Evolutionary conservation across 371 early-diverging fungal genomes (phyloP).

Genomic region (Batkoa obscura): DNA sequence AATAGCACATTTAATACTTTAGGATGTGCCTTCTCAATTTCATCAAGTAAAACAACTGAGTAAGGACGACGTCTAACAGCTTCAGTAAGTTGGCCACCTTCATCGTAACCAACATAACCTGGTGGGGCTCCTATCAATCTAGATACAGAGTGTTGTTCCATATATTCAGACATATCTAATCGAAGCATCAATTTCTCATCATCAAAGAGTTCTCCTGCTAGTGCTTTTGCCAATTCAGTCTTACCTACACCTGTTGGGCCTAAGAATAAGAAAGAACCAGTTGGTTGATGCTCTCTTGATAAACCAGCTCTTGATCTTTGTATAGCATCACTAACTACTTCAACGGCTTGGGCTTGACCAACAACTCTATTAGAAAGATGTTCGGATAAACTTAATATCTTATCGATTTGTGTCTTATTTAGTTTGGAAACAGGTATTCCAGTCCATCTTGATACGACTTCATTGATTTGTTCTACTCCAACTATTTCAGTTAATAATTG

Average conservation of each 20-base stretch:
- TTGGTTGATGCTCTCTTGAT: slow-evolving; percentile 31
- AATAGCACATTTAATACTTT: slow-evolving; percentile 51
- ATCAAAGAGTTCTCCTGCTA: slow-evolving; percentile 75
- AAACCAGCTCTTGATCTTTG: slow-evolving; percentile 20
- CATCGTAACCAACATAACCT: slow-evolving; percentile 66
- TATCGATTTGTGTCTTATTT: slow-evolving; percentile 58
- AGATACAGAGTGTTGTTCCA: slow-evolving; percentile 47
- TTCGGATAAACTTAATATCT: slow-evolving; percentile 55
- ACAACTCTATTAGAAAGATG: slow-evolving; percentile 52
- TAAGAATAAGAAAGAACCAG: slow-evolving; percentile 78
- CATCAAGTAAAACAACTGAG: slow-evolving; percentile 81
- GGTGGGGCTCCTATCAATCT: slow-evolving; percentile 83
- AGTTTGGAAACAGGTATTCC: slow-evolving; percentile 73
- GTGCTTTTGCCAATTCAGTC: slow-evolving; percentile 79
- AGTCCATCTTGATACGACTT: slow-evolving; percentile 72
- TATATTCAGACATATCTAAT: slow-evolving; percentile 87
- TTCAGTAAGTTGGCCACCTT: slow-evolving; percentile 81
- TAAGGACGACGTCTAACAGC: slow-evolving; percentile 75
- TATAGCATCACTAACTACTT: slow-evolving; percentile 67
- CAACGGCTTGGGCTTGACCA: slow-evolving; percentile 66
- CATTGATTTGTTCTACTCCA: slow-evolving; percentile 66
- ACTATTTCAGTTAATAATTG: slow-evolving; percentile 55
- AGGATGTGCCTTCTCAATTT: slow-evolving; percentile 80
- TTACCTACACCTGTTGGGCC: slow-evolving; percentile 87
- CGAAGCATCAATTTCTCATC: slow-evolving; percentile 71